phyloP scores from a whole-genome alignment of 441 rosid genomes.

The Kokia cookei region DNA sequence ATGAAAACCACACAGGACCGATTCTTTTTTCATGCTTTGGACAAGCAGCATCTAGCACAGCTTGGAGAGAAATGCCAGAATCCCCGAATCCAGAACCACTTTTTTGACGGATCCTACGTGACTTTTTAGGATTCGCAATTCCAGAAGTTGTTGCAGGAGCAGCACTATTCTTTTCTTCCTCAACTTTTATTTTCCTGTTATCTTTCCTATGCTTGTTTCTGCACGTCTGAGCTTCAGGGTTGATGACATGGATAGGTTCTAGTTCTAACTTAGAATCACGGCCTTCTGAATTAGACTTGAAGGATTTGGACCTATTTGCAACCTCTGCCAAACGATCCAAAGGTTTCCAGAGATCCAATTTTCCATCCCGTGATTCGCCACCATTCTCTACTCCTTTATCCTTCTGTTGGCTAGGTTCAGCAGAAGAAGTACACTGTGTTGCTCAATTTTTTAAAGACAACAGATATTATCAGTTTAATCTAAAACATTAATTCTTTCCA shows the following conservation, averaged over 20 bases:
- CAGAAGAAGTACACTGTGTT: constrained; percentile 50
- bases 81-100: constrained; percentile 32
- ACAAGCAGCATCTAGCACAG: constrained; percentile 34
- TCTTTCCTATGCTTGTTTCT: constrained; percentile 36
- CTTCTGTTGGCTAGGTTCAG: constrained; percentile 44
- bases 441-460: constrained; percentile 4
- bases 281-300: constrained; percentile 39
- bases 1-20: constrained; percentile 66
- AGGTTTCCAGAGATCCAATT: constrained; percentile 60
- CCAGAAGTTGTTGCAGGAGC: constrained; percentile 41
- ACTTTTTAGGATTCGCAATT: constrained; percentile 37
- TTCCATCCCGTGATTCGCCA: constrained; percentile 43
- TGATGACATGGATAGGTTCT: constrained; percentile 27
- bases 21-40: constrained; percentile 33
- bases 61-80: constrained; percentile 35
- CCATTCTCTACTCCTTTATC: constrained; percentile 29
- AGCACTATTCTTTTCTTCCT: constrained; percentile 30
- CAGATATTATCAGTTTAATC: constrained; percentile 1
- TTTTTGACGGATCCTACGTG: constrained; percentile 45
- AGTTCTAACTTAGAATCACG: constrained; percentile 43
- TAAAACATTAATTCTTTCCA: neutral
- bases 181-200: constrained; percentile 30
- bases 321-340: constrained; percentile 62
- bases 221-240: constrained; percentile 25
- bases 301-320: constrained; percentile 53